Percentiles rank a stretch among this genome's conserved stretches.
phyloP scores from a whole-genome alignment of 495 filamentous ascomycete genomes.

The Penicillium robsamsonii region DNA sequence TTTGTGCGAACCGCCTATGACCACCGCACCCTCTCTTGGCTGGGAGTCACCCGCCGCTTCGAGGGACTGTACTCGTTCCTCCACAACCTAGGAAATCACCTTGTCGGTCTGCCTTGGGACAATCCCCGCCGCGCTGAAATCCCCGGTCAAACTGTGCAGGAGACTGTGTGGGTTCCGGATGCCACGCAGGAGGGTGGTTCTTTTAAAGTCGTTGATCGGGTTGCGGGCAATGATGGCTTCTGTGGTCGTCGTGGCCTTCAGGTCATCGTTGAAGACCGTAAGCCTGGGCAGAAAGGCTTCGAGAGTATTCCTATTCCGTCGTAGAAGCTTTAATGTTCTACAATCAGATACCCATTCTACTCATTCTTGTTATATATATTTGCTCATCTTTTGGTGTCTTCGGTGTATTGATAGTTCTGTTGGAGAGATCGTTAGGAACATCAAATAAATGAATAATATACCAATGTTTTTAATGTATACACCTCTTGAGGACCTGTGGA shows the following conservation, averaged over 20 bases:
- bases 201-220: slow-evolving; percentile 42
- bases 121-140: slow-evolving; percentile 58
- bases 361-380: neutral
- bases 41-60: slow-evolving; percentile 53
- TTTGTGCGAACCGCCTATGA: slow-evolving; percentile 69
- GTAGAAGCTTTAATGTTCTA: slow-evolving; percentile 4
- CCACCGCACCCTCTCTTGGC: slow-evolving; percentile 50
- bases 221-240: slow-evolving; percentile 51
- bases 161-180: slow-evolving; percentile 53
- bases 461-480: neutral
- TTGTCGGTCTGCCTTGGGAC: slow-evolving; percentile 53
- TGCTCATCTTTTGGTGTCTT: neutral
- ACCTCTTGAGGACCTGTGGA: no score
- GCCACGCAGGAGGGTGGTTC: slow-evolving; percentile 31
- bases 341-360: slow-evolving; percentile 8
- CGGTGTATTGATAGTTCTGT: neutral
- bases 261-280: slow-evolving; percentile 51
- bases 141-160: slow-evolving; percentile 51
- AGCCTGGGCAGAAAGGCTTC: slow-evolving; percentile 53
- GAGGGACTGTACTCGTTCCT: slow-evolving; percentile 57
- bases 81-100: slow-evolving; percentile 53
- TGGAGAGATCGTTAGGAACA: neutral
- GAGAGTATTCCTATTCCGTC: slow-evolving; percentile 42
- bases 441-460: neutral
- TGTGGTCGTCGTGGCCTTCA: slow-evolving; percentile 58